phyloP scores from a whole-genome alignment of 768 basidiomycete genomes.

The Suillus paluster region DNA sequence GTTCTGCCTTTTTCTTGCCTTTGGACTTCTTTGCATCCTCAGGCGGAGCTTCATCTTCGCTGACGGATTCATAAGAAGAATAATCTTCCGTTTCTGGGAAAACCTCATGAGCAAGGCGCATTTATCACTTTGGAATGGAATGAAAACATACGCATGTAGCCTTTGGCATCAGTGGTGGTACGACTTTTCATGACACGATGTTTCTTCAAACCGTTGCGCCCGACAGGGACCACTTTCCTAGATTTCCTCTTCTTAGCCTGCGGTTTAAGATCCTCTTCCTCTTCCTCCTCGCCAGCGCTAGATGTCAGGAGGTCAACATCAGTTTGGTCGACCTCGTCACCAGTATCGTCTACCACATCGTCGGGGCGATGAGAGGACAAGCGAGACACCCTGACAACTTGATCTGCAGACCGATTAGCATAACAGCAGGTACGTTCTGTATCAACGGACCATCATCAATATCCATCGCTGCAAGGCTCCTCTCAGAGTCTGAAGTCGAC shows the following conservation, averaged over 20 bases:
- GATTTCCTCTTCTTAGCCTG: conserved; percentile 45
- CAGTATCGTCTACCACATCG: conserved; percentile 32
- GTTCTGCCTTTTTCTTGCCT: conserved; percentile 22
- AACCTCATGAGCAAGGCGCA: conserved; percentile 4
- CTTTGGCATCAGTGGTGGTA: conserved; percentile 61
- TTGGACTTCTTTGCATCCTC: conserved; percentile 22
- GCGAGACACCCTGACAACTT: conserved; percentile 30
- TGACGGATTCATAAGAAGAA: conserved; percentile 80
- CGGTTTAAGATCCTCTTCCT: conserved; percentile 34
- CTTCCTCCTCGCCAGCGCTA: conserved; percentile 33
- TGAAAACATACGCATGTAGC: conserved; percentile 76
- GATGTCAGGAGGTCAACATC: conserved; percentile 29
- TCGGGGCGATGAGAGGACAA: conserved; percentile 21
- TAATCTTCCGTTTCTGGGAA: conserved; percentile 73
- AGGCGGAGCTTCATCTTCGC: conserved; percentile 52
- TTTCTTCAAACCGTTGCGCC: conserved; percentile 79
- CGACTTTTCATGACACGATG: conserved; percentile 63
- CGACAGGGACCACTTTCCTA: conserved; percentile 73
- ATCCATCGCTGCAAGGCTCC: conserved; percentile 64
- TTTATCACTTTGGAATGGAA: background rate
- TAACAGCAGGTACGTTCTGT: conserved; percentile 1
- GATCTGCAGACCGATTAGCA: conserved; percentile 24
- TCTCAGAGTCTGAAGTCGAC: conserved; percentile 47
- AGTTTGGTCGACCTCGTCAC: conserved; percentile 35
- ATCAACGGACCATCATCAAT: conserved; percentile 67